Evolutionary conservation across 345 rosid genomes (phyloP).

Genomic region (Adansonia digitata): DNA sequence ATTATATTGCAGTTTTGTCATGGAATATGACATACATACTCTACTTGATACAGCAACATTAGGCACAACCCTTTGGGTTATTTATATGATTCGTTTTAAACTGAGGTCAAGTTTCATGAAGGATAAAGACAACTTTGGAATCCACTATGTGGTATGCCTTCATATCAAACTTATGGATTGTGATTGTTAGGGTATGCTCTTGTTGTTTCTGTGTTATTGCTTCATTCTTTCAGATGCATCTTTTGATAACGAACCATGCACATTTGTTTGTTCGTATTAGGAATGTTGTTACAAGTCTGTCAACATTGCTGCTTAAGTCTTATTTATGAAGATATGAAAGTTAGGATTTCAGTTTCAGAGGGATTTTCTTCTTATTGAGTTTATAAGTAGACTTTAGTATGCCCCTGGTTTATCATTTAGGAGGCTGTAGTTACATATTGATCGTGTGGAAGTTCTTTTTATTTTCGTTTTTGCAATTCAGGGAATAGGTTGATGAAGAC

Average conservation of each 20-base stretch:
- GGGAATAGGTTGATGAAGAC: not conserved
- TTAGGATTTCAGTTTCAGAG: too few species aligned
- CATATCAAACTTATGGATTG: too few species aligned
- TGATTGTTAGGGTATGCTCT: not conserved
- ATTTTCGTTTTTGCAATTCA: not conserved
- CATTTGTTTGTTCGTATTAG: not conserved
- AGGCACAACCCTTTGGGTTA: too few species aligned
- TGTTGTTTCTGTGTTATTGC: not conserved
- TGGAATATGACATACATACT: too few species aligned
- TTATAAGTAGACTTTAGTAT: not conserved
- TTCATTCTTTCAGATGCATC: not conserved
- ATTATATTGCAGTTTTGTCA: too few species aligned
- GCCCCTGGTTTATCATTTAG: not conserved
- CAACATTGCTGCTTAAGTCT: slow-evolving; percentile 10
- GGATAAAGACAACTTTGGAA: too few species aligned
- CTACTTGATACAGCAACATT: too few species aligned
- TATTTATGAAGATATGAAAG: too few species aligned
- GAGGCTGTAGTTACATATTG: not conserved
- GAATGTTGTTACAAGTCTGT: not conserved
- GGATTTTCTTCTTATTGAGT: not conserved
- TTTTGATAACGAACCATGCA: not conserved
- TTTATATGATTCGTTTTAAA: too few species aligned
- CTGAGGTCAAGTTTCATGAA: too few species aligned
- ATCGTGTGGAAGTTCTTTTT: not conserved
- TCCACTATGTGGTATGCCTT: too few species aligned